A percentile compares a stretch with the other conserved stretches of the same genome.
Conservation (phyloP, 2,329 filamentous ascomycete species). For the Trichoderma asperellum region DNA sequence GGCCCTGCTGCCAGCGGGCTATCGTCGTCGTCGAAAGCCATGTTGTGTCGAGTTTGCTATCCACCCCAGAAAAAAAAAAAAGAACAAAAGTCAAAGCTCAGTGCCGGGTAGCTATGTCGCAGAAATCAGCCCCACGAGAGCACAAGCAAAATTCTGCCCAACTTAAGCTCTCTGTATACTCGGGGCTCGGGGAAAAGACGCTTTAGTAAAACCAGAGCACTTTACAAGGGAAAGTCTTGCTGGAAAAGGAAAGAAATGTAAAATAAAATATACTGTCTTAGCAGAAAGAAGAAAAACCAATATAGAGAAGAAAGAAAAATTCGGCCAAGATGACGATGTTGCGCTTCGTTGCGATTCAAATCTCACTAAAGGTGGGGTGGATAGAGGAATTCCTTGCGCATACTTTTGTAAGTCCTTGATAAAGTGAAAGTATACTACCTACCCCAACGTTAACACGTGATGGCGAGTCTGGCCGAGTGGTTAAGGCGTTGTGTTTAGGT, state of each 20-base stretch:
- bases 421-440: neutral
- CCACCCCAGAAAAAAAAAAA: neutral
- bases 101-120: neutral
- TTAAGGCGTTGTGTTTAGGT: slow-evolving; percentile 62
- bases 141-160: neutral
- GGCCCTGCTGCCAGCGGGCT: slow-evolving; percentile 38
- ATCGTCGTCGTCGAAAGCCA: slow-evolving; percentile 53
- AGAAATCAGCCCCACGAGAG: neutral
- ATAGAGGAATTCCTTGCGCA: neutral
- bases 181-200: neutral
- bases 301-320: neutral
- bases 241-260: neutral
- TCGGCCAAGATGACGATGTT: neutral
- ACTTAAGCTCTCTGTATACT: neutral
- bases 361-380: slow-evolving; percentile 3
- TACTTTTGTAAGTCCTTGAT: neutral
- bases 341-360: neutral
- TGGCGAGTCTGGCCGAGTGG: slow-evolving; percentile 57
- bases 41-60: slow-evolving; percentile 30
- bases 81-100: neutral
- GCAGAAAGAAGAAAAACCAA: neutral
- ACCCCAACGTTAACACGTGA: slow-evolving; percentile 12
- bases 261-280: neutral
- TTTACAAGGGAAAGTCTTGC: neutral
- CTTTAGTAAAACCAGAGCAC: neutral